These are phyloP conservation scores for Hemisphaericaspora subhashii DNA, from an alignment of 1,139 yeast genomes.

Conservation along the genomic window DNA sequence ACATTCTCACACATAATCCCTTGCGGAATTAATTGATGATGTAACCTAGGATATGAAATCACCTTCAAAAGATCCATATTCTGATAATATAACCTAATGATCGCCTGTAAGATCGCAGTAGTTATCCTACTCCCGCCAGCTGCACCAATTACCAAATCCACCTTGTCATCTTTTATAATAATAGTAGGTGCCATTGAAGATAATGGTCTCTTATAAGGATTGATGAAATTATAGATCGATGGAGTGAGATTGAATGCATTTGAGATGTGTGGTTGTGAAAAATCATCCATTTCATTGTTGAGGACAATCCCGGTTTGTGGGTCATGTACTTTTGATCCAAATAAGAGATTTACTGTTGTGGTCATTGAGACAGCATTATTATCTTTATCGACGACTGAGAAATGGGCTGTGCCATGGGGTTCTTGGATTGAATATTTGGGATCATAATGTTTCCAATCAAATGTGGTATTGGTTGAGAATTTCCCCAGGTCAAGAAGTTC, in stretches of 20 bases:
- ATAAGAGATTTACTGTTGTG: conserved; percentile 82
- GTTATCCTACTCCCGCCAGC: conserved; percentile 93
- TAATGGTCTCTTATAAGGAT: conserved; percentile 77
- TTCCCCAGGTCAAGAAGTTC: conserved; percentile 44
- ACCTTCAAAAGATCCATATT: conserved; percentile 61
- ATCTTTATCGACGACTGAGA: conserved; percentile 69
- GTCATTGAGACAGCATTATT: conserved; percentile 83
- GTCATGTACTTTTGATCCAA: conserved; percentile 84
- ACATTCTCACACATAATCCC: conserved; percentile 57
- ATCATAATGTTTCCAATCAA: conserved; percentile 68
- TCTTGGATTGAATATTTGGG: conserved; percentile 76
- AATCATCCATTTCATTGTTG: conserved; percentile 95
- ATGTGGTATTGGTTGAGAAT: conserved; percentile 55
- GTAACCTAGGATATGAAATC: conserved; percentile 77
- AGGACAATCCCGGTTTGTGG: conserved; percentile 77
- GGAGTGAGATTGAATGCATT: conserved; percentile 85
- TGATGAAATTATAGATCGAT: conserved; percentile 72
- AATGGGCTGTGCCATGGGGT: conserved; percentile 88
- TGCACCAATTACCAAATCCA: conserved; percentile 80
- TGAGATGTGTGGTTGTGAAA: conserved; percentile 66
- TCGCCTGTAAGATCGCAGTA: conserved; percentile 82
- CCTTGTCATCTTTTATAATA: conserved; percentile 52
- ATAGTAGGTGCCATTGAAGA: conserved; percentile 83
- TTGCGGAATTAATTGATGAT: conserved; percentile 88
- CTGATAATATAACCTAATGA: conserved; percentile 63